These are phyloP conservation scores for Tetrapisispora fleetii DNA, from an alignment of 805 yeast species.

Conservation along the genomic window DNA sequence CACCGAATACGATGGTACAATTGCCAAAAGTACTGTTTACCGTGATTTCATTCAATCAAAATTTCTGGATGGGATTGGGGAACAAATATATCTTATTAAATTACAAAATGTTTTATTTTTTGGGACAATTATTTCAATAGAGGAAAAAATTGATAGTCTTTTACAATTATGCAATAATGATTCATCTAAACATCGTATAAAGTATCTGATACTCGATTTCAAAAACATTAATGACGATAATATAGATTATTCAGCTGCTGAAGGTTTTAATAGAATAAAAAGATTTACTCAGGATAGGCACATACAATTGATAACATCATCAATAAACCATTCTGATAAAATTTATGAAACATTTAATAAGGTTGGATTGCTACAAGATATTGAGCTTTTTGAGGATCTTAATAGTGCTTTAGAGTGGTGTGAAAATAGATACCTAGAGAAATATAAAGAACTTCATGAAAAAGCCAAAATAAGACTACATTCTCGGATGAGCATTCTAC, in stretches of 20 bases:
- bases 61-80: conserved; percentile 75
- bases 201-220: conserved; percentile 77
- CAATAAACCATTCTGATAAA: conserved; percentile 57
- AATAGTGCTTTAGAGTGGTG: conserved; percentile 94
- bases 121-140: conserved; percentile 92
- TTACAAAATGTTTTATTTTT: conserved; percentile 84
- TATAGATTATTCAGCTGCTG: conserved; percentile 92
- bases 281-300: conserved; percentile 61
- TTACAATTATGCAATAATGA: conserved; percentile 43
- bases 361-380: conserved; percentile 65
- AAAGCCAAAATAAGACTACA: conserved; percentile 6
- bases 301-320: conserved; percentile 67
- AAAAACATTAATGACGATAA: conserved; percentile 58
- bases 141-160: conserved; percentile 54
- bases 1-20: conserved; percentile 76
- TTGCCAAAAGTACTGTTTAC: conserved; percentile 84
- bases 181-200: conserved; percentile 45
- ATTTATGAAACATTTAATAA: conserved; percentile 67
- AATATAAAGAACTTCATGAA: conserved; percentile 30
- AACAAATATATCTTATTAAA: conserved; percentile 80
- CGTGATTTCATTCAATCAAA: conserved; percentile 85
- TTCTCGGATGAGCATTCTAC: background rate
- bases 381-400: conserved; percentile 59
- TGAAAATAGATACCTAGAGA: conserved; percentile 70
- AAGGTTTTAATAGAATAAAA: conserved; percentile 81